Percentiles rank a stretch among this genome's conserved stretches.
Evolutionary conservation across 768 basidiomycete genomes (phyloP).

Genomic region (Rhodotorula sphaerocarpa): DNA sequence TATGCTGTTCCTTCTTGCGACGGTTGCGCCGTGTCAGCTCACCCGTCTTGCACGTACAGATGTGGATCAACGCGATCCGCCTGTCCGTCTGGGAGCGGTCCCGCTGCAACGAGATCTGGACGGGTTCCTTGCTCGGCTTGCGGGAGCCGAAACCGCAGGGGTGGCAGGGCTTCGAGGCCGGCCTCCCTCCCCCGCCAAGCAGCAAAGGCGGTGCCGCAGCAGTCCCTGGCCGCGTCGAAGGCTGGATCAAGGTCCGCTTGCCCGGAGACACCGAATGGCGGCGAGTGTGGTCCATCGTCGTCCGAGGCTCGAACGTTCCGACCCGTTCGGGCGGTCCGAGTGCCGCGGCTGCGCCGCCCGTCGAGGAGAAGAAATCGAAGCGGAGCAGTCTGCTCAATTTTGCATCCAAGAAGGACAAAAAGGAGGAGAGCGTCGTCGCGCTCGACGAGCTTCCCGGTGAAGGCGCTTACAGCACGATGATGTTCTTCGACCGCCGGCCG

Average conservation of each 20-base stretch:
- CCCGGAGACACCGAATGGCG: constrained; percentile 99
- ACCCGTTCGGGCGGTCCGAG: constrained; percentile 8
- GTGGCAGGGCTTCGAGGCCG: constrained; percentile 42
- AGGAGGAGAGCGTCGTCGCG: background rate
- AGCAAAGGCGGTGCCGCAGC: constrained; percentile 42
- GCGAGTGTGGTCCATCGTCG: constrained; percentile 72
- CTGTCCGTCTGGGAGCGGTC: constrained; percentile 91
- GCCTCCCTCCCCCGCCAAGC: constrained; percentile 40
- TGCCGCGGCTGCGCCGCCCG: background rate
- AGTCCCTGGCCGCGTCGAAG: constrained; percentile 56
- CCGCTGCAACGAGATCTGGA: constrained; percentile 92
- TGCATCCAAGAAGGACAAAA: constrained; percentile 17
- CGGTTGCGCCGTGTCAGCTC: background rate
- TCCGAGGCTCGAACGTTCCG: constrained; percentile 30
- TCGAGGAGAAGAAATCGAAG: constrained; percentile 15
- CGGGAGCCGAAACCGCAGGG: constrained; percentile 44
- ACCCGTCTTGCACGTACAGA: constrained; percentile 4
- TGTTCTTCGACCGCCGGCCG: constrained; percentile 49
- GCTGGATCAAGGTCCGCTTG: constrained; percentile 79
- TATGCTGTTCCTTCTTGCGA: constrained; percentile 46
- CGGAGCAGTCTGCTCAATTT: constrained; percentile 23
- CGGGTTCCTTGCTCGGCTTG: constrained; percentile 79
- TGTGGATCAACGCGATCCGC: constrained; percentile 84
- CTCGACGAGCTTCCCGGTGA: constrained; percentile 31
- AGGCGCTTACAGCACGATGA: constrained; percentile 47